Evolutionary conservation across 2,329 filamentous ascomycete species (phyloP).

Genomic region (Alternaria angustiovoidea): DNA sequence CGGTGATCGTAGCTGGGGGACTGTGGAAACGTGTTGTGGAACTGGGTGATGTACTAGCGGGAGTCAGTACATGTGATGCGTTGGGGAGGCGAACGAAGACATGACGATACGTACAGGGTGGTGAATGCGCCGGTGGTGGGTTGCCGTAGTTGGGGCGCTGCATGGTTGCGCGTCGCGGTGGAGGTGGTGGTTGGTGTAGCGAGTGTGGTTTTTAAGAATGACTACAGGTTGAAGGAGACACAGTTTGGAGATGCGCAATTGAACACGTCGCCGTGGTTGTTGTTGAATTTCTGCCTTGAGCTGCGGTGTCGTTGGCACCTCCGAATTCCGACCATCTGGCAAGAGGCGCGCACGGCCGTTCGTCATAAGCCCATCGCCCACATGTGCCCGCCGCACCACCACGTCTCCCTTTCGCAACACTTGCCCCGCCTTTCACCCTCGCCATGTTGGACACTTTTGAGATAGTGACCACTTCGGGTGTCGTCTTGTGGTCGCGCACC

Average conservation of each 20-base stretch:
- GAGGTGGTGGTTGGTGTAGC: conserved; percentile 6
- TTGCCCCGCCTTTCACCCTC: conserved; percentile 5
- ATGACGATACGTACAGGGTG: conserved; percentile 67
- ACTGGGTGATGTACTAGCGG: conserved; percentile 79
- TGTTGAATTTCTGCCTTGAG: conserved; percentile 21
- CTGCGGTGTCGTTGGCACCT: conserved; percentile 17
- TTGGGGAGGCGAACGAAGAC: too few relatives aligned
- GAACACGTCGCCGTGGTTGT: conserved; percentile 14
- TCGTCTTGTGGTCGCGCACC: conserved; percentile 93
- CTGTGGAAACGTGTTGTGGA: conserved; percentile 97
- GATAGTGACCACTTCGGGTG: conserved; percentile 92
- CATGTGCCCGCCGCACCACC: conserved; percentile 13
- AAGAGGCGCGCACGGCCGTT: conserved; percentile 30
- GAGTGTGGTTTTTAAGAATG: conserved; percentile 1
- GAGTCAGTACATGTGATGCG: neutral
- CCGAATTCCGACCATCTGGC: conserved; percentile 30
- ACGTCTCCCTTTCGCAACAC: conserved; percentile 6
- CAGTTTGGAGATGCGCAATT: neutral
- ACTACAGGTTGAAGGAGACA: neutral
- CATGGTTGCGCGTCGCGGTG: conserved; percentile 64
- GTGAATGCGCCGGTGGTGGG: conserved; percentile 78
- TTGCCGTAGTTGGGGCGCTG: conserved; percentile 81
- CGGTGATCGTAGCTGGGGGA: conserved; percentile 94
- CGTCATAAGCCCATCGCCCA: conserved; percentile 39
- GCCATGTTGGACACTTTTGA: conserved; percentile 95